These are phyloP conservation scores for Vigna reflexopilosa DNA, from an alignment of 306 rosid genomes.

Conservation along the genomic window DNA sequence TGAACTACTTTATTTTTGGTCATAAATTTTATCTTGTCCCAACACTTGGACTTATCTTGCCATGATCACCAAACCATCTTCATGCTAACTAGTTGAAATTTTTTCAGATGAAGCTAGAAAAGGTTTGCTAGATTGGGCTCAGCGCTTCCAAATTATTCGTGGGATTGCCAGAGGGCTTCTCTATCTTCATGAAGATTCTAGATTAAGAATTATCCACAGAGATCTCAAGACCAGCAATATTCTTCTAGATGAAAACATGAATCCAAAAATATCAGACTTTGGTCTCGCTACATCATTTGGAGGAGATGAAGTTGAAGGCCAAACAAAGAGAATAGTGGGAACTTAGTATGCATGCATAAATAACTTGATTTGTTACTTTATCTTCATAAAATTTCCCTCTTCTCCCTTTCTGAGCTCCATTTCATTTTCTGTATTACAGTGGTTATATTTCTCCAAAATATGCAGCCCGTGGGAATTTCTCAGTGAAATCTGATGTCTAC, in stretches of 20 bases:
- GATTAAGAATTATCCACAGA: slow-evolving; percentile 16
- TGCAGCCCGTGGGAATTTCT: slow-evolving; percentile 59
- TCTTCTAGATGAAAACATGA: slow-evolving; percentile 41
- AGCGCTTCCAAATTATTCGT: slow-evolving; percentile 56
- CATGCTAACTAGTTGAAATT: slow-evolving; percentile 28
- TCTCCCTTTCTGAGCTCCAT: neutral
- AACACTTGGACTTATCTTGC: neutral
- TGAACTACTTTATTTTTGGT: slow-evolving; percentile 77
- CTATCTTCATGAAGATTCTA: slow-evolving; percentile 68
- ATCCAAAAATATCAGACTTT: slow-evolving; percentile 74
- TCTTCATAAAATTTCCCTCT: neutral
- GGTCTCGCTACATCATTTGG: slow-evolving; percentile 60
- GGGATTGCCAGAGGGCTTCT: slow-evolving; percentile 62
- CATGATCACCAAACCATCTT: neutral
- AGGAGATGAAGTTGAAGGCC: slow-evolving; percentile 52
- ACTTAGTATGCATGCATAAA: slow-evolving; percentile 58
- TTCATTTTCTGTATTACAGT: slow-evolving; percentile 31
- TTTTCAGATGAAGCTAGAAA: slow-evolving; percentile 44
- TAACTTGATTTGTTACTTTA: neutral
- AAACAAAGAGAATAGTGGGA: slow-evolving; percentile 59
- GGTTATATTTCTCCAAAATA: slow-evolving; percentile 74
- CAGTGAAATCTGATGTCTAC: slow-evolving; percentile 61
- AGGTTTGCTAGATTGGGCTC: slow-evolving; percentile 44
- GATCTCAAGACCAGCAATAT: too few species aligned
- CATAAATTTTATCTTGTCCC: slow-evolving; percentile 7